phyloP scores from a whole-genome alignment of 208 protist genomes.

The Acanthamoeba lenticulata region DNA sequence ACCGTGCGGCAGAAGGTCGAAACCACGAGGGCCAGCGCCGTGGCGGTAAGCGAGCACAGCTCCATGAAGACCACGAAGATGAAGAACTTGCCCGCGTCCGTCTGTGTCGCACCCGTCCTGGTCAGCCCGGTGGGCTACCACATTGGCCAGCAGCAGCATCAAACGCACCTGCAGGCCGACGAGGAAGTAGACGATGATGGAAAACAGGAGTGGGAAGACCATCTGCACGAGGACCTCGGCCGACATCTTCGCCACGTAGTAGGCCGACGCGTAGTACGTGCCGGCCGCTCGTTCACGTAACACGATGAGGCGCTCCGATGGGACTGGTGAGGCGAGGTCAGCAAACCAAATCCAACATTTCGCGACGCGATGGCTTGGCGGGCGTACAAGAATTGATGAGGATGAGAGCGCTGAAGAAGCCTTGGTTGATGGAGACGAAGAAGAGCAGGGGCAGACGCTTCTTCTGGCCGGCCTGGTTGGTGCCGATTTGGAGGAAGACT shows the following conservation, averaged over 20 bases:
- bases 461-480: background rate
- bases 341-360: too few relatives aligned
- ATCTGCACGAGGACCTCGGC: constrained; percentile 62
- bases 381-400: constrained; percentile 52
- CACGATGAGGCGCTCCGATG: constrained; percentile 66
- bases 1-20: constrained; percentile 52
- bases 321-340: constrained; percentile 32
- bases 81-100: constrained; percentile 59
- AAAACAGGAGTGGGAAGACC: constrained; percentile 45
- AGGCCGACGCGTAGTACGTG: constrained; percentile 67
- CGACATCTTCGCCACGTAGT: constrained; percentile 71
- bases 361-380: too few relatives aligned
- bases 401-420: constrained; percentile 50
- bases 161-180: constrained; percentile 57
- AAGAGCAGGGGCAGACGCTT: constrained; percentile 55
- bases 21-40: constrained; percentile 46
- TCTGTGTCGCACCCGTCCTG: background rate
- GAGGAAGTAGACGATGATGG: constrained; percentile 33
- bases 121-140: too few relatives aligned
- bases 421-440: constrained; percentile 67
- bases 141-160: too few relatives aligned
- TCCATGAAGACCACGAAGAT: constrained; percentile 62
- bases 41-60: constrained; percentile 51
- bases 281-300: constrained; percentile 70
- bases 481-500: constrained; percentile 52